Conservation (phyloP, 2,329 filamentous ascomycete genomes). For the Trichoderma breve region DNA sequence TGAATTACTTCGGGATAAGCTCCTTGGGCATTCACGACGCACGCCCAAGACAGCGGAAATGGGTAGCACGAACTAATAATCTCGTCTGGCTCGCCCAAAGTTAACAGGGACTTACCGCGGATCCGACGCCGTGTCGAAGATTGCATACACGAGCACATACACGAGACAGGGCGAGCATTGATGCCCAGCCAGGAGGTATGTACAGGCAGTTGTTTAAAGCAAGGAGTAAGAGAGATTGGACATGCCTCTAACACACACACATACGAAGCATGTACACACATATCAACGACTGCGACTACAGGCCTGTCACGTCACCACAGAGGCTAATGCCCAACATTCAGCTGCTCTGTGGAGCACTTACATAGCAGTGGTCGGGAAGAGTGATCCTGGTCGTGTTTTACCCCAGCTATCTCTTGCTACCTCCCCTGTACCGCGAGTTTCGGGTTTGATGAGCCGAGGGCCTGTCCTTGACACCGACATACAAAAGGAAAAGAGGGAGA, state of each 20-base stretch:
- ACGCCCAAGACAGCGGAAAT: background rate
- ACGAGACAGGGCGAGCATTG: background rate
- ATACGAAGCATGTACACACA: background rate
- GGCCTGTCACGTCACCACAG: background rate
- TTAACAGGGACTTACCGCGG: background rate
- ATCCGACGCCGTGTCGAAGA: background rate
- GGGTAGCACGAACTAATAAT: background rate
- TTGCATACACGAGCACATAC: background rate
- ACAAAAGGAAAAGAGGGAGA: background rate
- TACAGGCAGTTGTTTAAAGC: background rate
- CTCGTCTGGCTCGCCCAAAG: background rate
- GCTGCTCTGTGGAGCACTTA: slow-evolving; percentile 5
- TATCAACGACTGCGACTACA: background rate
- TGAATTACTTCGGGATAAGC: background rate
- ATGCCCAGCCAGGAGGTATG: background rate
- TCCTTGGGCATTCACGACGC: background rate
- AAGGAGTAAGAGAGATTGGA: background rate
- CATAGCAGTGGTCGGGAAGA: background rate
- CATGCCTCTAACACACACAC: background rate
- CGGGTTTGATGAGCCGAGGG: slow-evolving; percentile 9
- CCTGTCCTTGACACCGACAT: background rate
- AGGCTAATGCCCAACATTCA: slow-evolving; percentile 8
- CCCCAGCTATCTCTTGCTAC: background rate
- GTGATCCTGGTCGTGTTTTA: slow-evolving; percentile 9
- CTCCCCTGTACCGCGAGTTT: background rate